A percentile compares a stretch with the other conserved stretches of the same genome.
These are phyloP conservation scores for Brettanomyces nanus DNA, from an alignment of 805 yeast genomes.

Conservation along the genomic window DNA sequence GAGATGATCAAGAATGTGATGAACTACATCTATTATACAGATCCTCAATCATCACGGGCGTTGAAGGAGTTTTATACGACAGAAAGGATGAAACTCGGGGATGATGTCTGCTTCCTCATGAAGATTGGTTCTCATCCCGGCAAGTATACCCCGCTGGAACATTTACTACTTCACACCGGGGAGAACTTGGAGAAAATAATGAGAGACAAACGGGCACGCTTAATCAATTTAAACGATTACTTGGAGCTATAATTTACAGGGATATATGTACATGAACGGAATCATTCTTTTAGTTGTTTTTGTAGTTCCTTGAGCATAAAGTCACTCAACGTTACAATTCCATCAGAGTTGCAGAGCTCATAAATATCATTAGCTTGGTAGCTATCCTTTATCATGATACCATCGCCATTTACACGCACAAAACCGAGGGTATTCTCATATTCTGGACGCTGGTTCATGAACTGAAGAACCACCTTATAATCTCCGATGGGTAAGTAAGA, in stretches of 20 bases:
- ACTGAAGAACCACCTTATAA: conserved; percentile 53
- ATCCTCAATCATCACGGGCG: conserved; percentile 32
- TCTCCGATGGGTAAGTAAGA: conserved; percentile 67
- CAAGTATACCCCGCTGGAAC: too few relatives aligned
- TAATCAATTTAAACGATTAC: too few relatives aligned
- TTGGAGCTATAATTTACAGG: too few relatives aligned
- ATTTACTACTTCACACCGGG: too few relatives aligned
- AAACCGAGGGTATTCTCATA: conserved; percentile 67
- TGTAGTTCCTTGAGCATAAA: conserved; percentile 33
- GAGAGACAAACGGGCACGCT: too few relatives aligned
- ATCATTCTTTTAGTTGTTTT: conserved; percentile 6
- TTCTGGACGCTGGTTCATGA: conserved; percentile 49
- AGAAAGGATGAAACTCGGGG: conserved; percentile 32
- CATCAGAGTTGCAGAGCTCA: conserved; percentile 40
- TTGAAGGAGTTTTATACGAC: conserved; percentile 29
- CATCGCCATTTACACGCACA: conserved; percentile 47
- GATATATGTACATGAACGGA: too few relatives aligned
- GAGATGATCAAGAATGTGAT: conserved; percentile 38
- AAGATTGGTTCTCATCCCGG: too few relatives aligned
- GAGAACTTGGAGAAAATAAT: too few relatives aligned
- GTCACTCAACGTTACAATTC: conserved; percentile 47
- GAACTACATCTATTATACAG: conserved; percentile 43
- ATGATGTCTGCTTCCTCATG: too few relatives aligned
- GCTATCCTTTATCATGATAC: conserved; percentile 44
- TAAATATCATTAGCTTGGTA: conserved; percentile 57